These are phyloP conservation scores for Annulohypoxylon maeteangense DNA, from an alignment of 495 filamentous ascomycete genomes.

Conservation along the genomic window DNA sequence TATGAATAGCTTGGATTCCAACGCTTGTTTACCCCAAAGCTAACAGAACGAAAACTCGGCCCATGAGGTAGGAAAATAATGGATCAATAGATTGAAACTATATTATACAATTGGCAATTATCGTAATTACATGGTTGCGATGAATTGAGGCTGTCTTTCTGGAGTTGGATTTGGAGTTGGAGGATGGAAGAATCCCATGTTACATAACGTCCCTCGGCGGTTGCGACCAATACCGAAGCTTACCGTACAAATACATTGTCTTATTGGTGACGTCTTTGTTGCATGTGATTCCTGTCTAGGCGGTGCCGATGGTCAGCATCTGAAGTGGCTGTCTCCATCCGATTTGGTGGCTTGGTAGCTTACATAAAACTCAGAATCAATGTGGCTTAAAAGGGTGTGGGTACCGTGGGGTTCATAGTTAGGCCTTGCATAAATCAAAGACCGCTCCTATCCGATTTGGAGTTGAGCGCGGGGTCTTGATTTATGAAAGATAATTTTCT, in stretches of 20 bases:
- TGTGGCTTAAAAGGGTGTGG: neutral
- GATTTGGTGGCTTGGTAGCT: constrained; percentile 10
- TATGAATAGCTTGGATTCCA: constrained; percentile 6
- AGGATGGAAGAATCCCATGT: neutral
- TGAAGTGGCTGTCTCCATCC: constrained; percentile 20
- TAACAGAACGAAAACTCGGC: neutral
- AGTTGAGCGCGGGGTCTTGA: constrained; percentile 32
- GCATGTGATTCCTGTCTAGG: constrained; percentile 45
- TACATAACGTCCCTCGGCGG: constrained; percentile 44
- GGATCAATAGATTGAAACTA: constrained; percentile 19
- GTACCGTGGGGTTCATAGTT: constrained; percentile 27
- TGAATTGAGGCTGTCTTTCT: neutral
- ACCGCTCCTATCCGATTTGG: constrained; percentile 30
- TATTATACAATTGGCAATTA: constrained; percentile 27
- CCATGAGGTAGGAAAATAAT: constrained; percentile 12
- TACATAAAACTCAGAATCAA: neutral
- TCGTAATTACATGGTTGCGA: constrained; percentile 41
- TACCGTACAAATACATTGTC: neutral
- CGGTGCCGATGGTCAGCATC: neutral
- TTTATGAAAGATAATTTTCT: constrained; percentile 22
- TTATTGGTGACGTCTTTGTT: constrained; percentile 46
- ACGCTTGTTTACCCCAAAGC: constrained; percentile 24
- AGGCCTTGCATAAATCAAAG: constrained; percentile 29
- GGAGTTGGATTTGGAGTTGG: neutral
- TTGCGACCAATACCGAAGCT: constrained; percentile 36